Percentiles rank a stretch among this genome's conserved stretches.
Evolutionary conservation across 805 yeast species (phyloP).

Genomic region (Babjeviella inositovora): DNA sequence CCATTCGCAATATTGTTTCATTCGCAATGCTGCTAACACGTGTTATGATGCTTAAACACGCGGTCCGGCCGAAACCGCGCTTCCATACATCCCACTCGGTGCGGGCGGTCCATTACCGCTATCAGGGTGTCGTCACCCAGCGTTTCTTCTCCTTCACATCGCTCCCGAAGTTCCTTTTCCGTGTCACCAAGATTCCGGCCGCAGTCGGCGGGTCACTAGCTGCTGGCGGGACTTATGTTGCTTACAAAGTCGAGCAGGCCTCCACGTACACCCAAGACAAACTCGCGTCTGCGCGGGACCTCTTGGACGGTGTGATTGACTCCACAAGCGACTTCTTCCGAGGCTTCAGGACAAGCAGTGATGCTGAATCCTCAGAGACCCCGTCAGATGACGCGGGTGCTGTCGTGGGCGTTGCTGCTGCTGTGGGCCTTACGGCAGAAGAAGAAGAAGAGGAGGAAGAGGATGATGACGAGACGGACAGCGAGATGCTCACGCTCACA

Average conservation of each 20-base stretch:
- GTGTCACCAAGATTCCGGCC: conserved; percentile 52
- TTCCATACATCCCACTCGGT: no score
- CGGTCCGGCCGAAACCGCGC: no score
- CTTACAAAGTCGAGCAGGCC: conserved; percentile 86
- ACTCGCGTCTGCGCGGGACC: conserved; percentile 42
- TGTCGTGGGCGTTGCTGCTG: conserved; percentile 42
- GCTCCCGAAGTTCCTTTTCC: conserved; percentile 36
- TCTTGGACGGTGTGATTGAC: conserved; percentile 38
- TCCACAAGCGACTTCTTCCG: conserved; percentile 24
- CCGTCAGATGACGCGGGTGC: conserved; percentile 22
- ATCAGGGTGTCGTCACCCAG: conserved; percentile 1
- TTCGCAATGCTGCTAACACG: no score
- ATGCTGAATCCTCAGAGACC: no score
- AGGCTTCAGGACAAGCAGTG: conserved; percentile 7
- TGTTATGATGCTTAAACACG: no score
- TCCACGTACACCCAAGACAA: conserved; percentile 54
- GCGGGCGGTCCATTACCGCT: conserved; percentile 1
- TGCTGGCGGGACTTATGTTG: conserved; percentile 88
- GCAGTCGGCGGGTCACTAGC: conserved; percentile 83
- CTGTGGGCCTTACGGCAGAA: conserved; percentile 25
- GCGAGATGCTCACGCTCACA: conserved; percentile 78
- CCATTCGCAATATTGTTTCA: no score
- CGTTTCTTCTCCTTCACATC: conserved; percentile 13
- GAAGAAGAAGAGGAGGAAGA: conserved; percentile 26
- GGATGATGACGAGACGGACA: conserved; percentile 37